A percentile compares a stretch with the other conserved stretches of the same genome.
phyloP scores from a whole-genome alignment of 1,284 basidiomycete genomes.

The Malassezia caprae region DNA sequence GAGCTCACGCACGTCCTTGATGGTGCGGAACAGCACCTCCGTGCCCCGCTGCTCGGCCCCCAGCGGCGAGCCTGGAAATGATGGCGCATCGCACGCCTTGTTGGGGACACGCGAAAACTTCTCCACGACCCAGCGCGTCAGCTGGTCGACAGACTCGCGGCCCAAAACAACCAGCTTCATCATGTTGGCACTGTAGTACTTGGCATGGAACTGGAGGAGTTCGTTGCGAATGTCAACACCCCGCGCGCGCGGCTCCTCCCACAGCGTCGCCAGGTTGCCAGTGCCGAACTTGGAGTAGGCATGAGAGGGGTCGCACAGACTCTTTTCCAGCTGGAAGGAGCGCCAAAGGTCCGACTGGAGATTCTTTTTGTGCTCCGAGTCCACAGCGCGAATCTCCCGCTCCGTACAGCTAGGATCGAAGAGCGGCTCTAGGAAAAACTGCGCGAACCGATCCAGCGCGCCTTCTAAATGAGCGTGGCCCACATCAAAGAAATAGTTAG shows the following conservation, averaged over 20 bases:
- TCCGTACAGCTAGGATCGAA: constrained; percentile 83
- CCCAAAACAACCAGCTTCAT: constrained; percentile 88
- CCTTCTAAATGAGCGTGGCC: constrained; percentile 71
- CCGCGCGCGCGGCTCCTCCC: constrained; percentile 53
- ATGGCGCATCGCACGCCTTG: constrained; percentile 57
- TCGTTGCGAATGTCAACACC: constrained; percentile 81
- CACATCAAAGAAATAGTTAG: constrained; percentile 86
- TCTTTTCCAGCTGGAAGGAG: constrained; percentile 91
- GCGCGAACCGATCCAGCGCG: constrained; percentile 80
- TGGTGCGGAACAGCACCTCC: constrained; percentile 73
- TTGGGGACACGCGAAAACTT: constrained; percentile 70
- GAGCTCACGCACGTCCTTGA: constrained; percentile 77
- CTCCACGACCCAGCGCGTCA: constrained; percentile 61
- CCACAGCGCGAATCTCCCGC: constrained; percentile 89
- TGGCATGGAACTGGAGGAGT: constrained; percentile 86
- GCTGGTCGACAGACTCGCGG: constrained; percentile 72
- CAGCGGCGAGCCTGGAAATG: constrained; percentile 65
- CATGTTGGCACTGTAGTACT: constrained; percentile 83
- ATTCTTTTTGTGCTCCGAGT: constrained; percentile 98
- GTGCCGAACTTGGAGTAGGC: constrained; percentile 89
- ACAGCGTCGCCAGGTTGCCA: constrained; percentile 75
- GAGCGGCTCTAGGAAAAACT: constrained; percentile 86
- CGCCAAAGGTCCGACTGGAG: constrained; percentile 89
- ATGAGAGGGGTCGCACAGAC: constrained; percentile 65
- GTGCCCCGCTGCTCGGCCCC: constrained; percentile 54